Evolutionary conservation across 805 yeast genomes (phyloP), one percentile per base, ranked within the genome.

Genomic region (Teunomyces pallodes): DNA sequence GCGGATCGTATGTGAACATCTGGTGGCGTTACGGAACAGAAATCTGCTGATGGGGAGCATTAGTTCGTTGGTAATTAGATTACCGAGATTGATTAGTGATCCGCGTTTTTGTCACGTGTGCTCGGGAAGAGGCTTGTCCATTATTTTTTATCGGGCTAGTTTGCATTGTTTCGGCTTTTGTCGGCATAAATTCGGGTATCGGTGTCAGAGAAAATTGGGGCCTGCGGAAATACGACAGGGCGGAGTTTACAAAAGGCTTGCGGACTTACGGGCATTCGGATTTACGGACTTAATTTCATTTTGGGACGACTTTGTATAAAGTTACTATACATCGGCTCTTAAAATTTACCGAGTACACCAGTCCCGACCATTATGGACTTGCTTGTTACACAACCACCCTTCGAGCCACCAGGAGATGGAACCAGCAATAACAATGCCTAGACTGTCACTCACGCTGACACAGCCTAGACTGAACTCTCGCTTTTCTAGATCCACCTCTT

Each of bases 381-480:
- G 99, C 54, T 77, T 81, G 2, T 68, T 59, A 61, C 99, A 92
- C 14, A 92, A 70, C 0, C 69, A 56, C 12, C 87, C 84, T 59
- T 92, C 98, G 8, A 91, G 65, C 76, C 82, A 76, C 69, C 87
- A 69, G 14, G 90, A 90, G 2, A 89, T 62, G 9, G 83, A 59
- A 0, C 96, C 97, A 3, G 97, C 95, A 0, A 87, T 17, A 6
- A 89, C 86, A 10, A 91, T 81, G 0, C 99, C 99, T 9, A 84
- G 80, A 1, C 91, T 83, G 59, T 89, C 96, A 49, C 95, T 85
- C 48, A 89, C 79, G 0, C 94, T 87, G 1, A 87, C 92, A 4
- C 91, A 80, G 3, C 96, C 96, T 72, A 90, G 74, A 0, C 90
- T 82, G 65, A 90, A 85, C 47, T 73, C 77, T 38, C 77, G 55